These are phyloP conservation scores for Fragaria nilgerrensis DNA, from an alignment of 306 rosid genomes.

Conservation along the genomic window DNA sequence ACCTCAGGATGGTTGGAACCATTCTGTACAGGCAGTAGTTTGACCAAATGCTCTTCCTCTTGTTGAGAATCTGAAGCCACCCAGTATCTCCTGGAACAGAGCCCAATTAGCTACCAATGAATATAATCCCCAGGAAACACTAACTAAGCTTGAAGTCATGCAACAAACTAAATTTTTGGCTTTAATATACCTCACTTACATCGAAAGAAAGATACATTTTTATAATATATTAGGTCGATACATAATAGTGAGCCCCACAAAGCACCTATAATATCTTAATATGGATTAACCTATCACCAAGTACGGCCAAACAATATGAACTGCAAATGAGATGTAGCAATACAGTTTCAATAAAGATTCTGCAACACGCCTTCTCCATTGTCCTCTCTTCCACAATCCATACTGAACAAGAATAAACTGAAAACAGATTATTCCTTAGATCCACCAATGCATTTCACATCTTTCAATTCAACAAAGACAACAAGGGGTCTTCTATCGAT, in stretches of 20 bases:
- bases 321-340: background rate
- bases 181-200: background rate
- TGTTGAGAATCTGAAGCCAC: constrained; percentile 8
- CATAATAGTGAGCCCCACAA: background rate
- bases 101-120: constrained; percentile 20
- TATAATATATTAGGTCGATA: background rate
- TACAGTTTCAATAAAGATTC: background rate
- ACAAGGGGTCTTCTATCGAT: constrained; percentile 18
- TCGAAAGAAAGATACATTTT: background rate
- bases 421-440: constrained; percentile 1
- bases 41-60: background rate
- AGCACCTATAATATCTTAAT: background rate
- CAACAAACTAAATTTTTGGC: constrained; percentile 7
- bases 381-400: background rate
- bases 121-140: background rate
- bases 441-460: constrained; percentile 20
- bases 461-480: constrained; percentile 20
- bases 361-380: background rate
- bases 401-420: background rate
- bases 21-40: background rate
- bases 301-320: background rate
- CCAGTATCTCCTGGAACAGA: constrained; percentile 25
- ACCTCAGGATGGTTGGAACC: constrained; percentile 6
- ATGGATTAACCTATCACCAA: background rate
- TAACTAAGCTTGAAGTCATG: constrained; percentile 10